Base-by-base conservation (phyloP, 164 flowering plant genomes). In the Sedum album region DNA sequence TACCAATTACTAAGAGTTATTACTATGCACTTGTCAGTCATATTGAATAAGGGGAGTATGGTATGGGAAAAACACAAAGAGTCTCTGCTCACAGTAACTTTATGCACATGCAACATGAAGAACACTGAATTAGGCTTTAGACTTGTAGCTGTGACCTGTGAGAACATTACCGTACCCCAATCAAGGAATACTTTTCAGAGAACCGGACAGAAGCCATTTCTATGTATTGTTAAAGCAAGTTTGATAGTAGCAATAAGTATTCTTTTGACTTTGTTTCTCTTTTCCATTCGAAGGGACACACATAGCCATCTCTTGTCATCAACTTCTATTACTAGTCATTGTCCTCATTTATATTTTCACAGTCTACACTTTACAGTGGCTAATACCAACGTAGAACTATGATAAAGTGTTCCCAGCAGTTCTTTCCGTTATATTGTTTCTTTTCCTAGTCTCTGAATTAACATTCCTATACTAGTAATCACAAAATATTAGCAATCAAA, bases 121-220 rank as follows among this genome's bases (percentile, higher is more conserved):
- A 28, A 57, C 62, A 57, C 62, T 57, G 33, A 57, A 57, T 57
- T 57, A 57, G 62, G 62, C 62, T 57, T 57, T 57, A 57, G 62
- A 57, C 18, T 57, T 57, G 18, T 44, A 44, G 48, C 48, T 26
- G 33, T 57, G 62, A 44, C 18, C 48, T 26, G 33, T 57, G 62
- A 33, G 33, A 15, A 57, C 33, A 28, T 57, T 13, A 28, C 62
- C 26, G 60, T 57, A 28, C 6, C 33, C 62, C 62, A 57, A 57
- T 18, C 33, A 11, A 55, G 30, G 11, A 57, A 28, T 26, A 17
- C 33, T 57, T 57, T 57, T 57, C 31, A 26, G 62, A 57, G 62
- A 28, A 33, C 31, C 62, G 17, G 13, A 10, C 31, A 28, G 26
- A 57, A 28, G 20, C 62, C 18, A 26, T 57, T 57, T 53, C 13